phyloP scores from a whole-genome alignment of 2,329 filamentous ascomycete species.

The Aureobasidium sp. region DNA sequence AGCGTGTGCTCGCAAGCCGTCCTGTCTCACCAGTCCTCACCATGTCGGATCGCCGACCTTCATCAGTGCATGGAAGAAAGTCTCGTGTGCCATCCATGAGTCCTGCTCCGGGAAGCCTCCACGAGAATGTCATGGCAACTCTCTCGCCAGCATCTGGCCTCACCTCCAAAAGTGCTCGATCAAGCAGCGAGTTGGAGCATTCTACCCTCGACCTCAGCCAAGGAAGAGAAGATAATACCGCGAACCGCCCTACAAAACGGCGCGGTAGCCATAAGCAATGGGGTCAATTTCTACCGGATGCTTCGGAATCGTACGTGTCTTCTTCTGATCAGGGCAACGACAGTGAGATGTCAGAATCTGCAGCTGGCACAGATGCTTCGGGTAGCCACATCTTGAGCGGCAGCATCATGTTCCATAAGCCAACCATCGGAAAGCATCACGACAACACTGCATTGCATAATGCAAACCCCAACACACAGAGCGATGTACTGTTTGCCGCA shows the following conservation, averaged over 20 bases:
- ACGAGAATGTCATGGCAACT: conserved; percentile 36
- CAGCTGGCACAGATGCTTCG: conserved; percentile 66
- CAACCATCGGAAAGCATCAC: conserved; percentile 46
- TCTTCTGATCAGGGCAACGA: conserved; percentile 22
- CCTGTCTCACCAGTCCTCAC: neutral
- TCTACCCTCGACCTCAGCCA: conserved; percentile 31
- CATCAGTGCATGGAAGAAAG: conserved; percentile 1
- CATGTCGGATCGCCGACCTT: neutral
- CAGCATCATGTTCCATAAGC: conserved; percentile 81
- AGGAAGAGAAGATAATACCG: conserved; percentile 24
- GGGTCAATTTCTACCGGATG: conserved; percentile 42
- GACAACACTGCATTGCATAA: neutral
- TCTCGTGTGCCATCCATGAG: conserved; percentile 13
- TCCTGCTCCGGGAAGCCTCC: conserved; percentile 15
- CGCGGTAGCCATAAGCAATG: neutral
- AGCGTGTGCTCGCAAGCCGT: conserved; percentile 13
- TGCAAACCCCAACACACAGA: neutral
- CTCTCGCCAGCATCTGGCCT: conserved; percentile 33
- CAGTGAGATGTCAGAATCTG: conserved; percentile 38
- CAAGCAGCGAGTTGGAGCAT: conserved; percentile 36
- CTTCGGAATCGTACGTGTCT: conserved; percentile 61
- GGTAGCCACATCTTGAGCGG: conserved; percentile 83
- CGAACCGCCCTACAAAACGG: neutral
- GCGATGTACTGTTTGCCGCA: neutral
- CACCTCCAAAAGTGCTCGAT: conserved; percentile 30